Evolutionary conservation across 2,329 filamentous ascomycete species (phyloP), one percentile per base, ranked within the genome.

Genomic region (Scedosporium dehoogii): DNA sequence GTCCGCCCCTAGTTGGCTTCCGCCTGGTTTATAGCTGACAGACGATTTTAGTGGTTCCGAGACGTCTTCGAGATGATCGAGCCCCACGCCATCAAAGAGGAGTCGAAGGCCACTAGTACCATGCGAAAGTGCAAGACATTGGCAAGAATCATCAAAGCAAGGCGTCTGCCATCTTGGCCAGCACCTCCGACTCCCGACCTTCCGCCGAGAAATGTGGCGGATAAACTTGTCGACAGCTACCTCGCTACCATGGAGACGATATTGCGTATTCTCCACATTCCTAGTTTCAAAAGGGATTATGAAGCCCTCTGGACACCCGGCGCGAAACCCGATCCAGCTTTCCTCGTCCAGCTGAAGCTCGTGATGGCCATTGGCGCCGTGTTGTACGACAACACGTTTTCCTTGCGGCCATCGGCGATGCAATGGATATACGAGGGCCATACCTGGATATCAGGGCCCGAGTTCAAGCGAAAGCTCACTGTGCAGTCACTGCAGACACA

Each of bases 401-500:
- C 78, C 0, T 66, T 85, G 42, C 77, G 82, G 6, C 60, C 71
- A 5, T 73, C 75, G 0, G 84, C 84, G 0, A 72, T 79, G n/a
- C 74, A 71, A 29, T 87, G 84, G 84, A 71, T 85, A 0, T 81
- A 82, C 62, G 82, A 85, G 64, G 83, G 79, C 0, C 79, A 83
- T 55, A 77, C 76, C 0, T 87, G 81, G 80, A 60, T 82, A 0
- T 78, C 79, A 0, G 76, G 77, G 4, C 84, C 84, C 0, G 73
- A 78, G 3, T 80, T 78, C 67, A 87, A 86, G 64, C 74, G 76
- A 0, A 72, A 76, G 0, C 72, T 86, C 0, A 76, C 73, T 1
- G 71, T 85, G 0, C 75, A 78, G 33, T 75, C 73, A n/a, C 64
- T 87, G 0, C 84, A 87, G 63, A 76, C 70, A 0, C 72, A 73